These are phyloP conservation scores for Phytophthora colocasiae DNA, from an alignment of 352 stramenopile genomes.

Conservation along the genomic window DNA sequence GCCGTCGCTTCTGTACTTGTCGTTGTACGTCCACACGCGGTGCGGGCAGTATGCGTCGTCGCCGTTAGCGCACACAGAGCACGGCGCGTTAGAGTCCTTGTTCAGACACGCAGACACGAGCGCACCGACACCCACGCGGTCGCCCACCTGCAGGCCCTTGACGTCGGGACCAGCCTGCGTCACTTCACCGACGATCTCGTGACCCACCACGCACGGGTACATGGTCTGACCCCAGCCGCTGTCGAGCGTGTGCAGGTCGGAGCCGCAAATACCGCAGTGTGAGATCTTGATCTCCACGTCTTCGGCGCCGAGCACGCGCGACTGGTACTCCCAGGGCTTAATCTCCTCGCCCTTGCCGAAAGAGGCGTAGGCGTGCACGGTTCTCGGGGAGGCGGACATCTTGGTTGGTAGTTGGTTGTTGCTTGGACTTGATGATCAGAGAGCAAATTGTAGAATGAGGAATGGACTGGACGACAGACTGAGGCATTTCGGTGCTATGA, in stretches of 20 bases:
- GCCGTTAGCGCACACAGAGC: slow-evolving; percentile 59
- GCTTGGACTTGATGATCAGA: slow-evolving; percentile 13
- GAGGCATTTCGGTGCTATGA: too few relatives aligned
- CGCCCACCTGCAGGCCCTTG: slow-evolving; percentile 25
- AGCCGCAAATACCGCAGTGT: slow-evolving; percentile 35
- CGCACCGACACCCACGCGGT: slow-evolving; percentile 27
- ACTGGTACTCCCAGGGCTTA: slow-evolving; percentile 51
- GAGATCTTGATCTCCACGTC: slow-evolving; percentile 33
- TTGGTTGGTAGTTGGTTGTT: slow-evolving; percentile 10
- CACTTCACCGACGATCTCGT: slow-evolving; percentile 46
- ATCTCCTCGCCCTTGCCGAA: slow-evolving; percentile 42
- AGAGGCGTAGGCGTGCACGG: slow-evolving; percentile 41
- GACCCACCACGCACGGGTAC: slow-evolving; percentile 55
- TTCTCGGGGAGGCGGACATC: slow-evolving; percentile 32
- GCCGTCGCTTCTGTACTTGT: slow-evolving; percentile 47
- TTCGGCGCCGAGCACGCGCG: slow-evolving; percentile 11
- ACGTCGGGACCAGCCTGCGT: slow-evolving; percentile 18
- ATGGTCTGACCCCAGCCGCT: slow-evolving; percentile 31
- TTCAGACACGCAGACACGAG: slow-evolving; percentile 55
- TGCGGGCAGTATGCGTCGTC: slow-evolving; percentile 68
- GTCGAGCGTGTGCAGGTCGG: slow-evolving; percentile 31
- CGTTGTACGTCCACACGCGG: slow-evolving; percentile 59
- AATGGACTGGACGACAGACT: too few relatives aligned
- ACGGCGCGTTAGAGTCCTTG: slow-evolving; percentile 57
- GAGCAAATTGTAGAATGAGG: slow-evolving; percentile 15